Conservation (phyloP, 441 rosid species). For the Pelargonium fulgidum region DNA sequence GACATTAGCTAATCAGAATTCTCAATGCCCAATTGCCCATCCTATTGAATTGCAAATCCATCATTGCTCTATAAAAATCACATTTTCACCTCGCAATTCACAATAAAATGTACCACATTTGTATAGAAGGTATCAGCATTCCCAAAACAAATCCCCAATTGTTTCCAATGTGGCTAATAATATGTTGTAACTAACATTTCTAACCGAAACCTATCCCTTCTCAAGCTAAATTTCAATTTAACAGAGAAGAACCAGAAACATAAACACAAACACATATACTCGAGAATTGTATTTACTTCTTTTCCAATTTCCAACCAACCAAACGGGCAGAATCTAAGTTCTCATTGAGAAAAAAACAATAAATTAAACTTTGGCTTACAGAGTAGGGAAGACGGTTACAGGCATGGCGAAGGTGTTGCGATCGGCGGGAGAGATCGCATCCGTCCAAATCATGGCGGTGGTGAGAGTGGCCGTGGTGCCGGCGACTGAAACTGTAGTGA, state of each 20-base stretch:
- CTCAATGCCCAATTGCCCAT: too few relatives aligned
- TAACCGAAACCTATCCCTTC: too few relatives aligned
- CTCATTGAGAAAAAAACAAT: not conserved
- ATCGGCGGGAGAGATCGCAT: constrained; percentile 50
- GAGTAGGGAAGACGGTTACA: constrained; percentile 26
- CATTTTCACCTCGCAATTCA: too few relatives aligned
- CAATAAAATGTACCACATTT: too few relatives aligned
- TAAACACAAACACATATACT: not conserved
- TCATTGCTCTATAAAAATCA: too few relatives aligned
- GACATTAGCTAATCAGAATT: too few relatives aligned
- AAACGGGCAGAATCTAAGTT: not conserved
- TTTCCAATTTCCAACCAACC: not conserved
- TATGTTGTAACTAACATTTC: too few relatives aligned
- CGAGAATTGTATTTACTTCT: not conserved
- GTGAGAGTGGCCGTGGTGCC: constrained; percentile 31
- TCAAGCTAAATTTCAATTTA: not conserved
- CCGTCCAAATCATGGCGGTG: constrained; percentile 52
- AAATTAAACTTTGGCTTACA: constrained; percentile 22
- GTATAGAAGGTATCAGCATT: too few relatives aligned
- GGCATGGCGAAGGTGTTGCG: constrained; percentile 30
- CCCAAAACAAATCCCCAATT: too few relatives aligned
- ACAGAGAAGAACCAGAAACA: too few relatives aligned
- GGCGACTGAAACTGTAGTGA: constrained; percentile 25
- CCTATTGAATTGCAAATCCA: too few relatives aligned
- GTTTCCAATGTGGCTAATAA: too few relatives aligned